Conservation (phyloP, 768 basidiomycete species). For the Hebeloma cylindrosporum region DNA sequence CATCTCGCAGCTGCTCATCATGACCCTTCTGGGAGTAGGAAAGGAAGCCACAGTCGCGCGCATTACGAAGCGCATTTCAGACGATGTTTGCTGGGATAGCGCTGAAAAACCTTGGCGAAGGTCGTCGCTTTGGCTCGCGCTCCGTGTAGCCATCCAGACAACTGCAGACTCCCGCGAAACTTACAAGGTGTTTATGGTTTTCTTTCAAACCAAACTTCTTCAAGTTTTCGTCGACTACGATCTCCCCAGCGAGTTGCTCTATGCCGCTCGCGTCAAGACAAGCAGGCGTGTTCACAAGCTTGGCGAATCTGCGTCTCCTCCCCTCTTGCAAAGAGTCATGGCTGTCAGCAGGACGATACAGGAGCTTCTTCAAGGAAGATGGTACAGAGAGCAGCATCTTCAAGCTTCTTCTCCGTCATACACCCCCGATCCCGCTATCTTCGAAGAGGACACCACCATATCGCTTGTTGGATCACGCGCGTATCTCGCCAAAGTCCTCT, state of each 20-base stretch:
- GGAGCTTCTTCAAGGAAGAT: slow-evolving; percentile 31
- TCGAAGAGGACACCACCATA: slow-evolving; percentile 30
- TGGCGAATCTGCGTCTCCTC: slow-evolving; percentile 22
- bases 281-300: slow-evolving; percentile 39
- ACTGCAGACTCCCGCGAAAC: slow-evolving; percentile 24
- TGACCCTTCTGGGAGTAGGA: slow-evolving; percentile 44
- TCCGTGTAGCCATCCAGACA: slow-evolving; percentile 47
- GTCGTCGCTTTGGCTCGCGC: slow-evolving; percentile 49
- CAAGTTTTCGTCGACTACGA: slow-evolving; percentile 17
- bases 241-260: slow-evolving; percentile 34
- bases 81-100: slow-evolving; percentile 45
- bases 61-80: slow-evolving; percentile 45
- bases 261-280: slow-evolving; percentile 35
- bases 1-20: slow-evolving; percentile 48
- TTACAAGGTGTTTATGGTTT: slow-evolving; percentile 53
- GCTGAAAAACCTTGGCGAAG: slow-evolving; percentile 47
- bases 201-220: slow-evolving; percentile 34
- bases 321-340: slow-evolving; percentile 20
- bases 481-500: slow-evolving; percentile 27
- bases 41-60: slow-evolving; percentile 25
- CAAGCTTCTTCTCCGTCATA: slow-evolving; percentile 26
- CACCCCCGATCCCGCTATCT: slow-evolving; percentile 25
- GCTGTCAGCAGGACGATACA: slow-evolving; percentile 19
- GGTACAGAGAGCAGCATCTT: slow-evolving; percentile 28
- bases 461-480: slow-evolving; percentile 29